These are phyloP conservation scores for Suillus variegatus DNA, from an alignment of 768 basidiomycete genomes.

Conservation along the genomic window DNA sequence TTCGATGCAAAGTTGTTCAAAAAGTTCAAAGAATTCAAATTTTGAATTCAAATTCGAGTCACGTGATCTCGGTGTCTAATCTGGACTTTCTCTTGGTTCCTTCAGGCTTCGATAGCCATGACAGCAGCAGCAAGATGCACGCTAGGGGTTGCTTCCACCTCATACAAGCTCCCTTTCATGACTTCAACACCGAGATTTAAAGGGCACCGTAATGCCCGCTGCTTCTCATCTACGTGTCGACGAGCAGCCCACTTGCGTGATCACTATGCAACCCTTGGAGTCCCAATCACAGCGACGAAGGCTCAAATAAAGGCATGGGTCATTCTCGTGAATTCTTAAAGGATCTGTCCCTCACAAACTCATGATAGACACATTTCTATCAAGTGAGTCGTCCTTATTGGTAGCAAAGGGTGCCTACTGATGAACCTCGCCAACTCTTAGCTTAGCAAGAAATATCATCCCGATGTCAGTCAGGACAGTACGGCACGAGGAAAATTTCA, in stretches of 20 bases:
- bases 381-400: constrained; percentile 21
- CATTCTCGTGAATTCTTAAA: not conserved
- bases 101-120: not conserved
- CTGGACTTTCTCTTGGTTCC: not conserved
- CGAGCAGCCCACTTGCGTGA: constrained; percentile 19
- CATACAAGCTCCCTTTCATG: not conserved
- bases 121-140: not conserved
- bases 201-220: not conserved
- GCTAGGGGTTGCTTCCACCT: constrained; percentile 3
- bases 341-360: constrained; percentile 3
- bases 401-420: not conserved
- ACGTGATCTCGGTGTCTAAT: not conserved
- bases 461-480: constrained; percentile 43
- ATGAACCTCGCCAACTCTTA: constrained; percentile 15
- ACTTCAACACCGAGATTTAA: not conserved
- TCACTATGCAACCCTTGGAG: constrained; percentile 29
- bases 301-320: constrained; percentile 33
- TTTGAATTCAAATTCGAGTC: not conserved
- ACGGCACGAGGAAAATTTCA: constrained; percentile 43
- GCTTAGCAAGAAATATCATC: constrained; percentile 52
- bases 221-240: constrained; percentile 24
- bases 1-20: too few relatives aligned
- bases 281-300: constrained; percentile 31
- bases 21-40: too few relatives aligned
- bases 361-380: constrained; percentile 30